Percentiles rank a stretch among this genome's conserved stretches.
These are phyloP conservation scores for Trichosporon sp. DNA, from an alignment of 1,284 basidiomycete genomes.

Conservation along the genomic window DNA sequence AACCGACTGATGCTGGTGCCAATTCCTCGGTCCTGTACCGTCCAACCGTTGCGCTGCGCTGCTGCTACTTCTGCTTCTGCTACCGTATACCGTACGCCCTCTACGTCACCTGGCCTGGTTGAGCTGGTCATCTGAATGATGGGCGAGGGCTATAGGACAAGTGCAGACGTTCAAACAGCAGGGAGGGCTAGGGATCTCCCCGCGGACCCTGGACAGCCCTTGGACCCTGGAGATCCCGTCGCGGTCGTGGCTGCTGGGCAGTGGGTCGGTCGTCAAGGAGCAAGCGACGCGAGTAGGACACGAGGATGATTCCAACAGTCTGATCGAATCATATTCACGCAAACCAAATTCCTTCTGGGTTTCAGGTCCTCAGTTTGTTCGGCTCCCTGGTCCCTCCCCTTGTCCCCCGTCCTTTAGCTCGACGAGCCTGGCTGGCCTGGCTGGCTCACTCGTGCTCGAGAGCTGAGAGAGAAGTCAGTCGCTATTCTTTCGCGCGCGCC, in stretches of 20 bases:
- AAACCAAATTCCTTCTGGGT: constrained; percentile 2
- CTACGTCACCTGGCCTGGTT: too few relatives aligned
- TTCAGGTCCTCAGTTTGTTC: not conserved
- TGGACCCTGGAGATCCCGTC: not conserved
- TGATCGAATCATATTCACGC: not conserved
- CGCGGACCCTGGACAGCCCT: not conserved
- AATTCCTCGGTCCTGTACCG: too few relatives aligned
- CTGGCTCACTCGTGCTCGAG: too few relatives aligned
- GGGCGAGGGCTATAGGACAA: too few relatives aligned
- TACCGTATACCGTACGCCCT: not conserved
- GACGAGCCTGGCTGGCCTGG: not conserved
- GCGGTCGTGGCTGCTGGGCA: not conserved
- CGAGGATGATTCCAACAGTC: not conserved
- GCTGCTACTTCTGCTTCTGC: too few relatives aligned
- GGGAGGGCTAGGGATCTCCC: not conserved
- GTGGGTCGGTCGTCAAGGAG: constrained; percentile 2
- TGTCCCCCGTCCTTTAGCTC: not conserved
- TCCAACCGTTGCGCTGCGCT: too few relatives aligned
- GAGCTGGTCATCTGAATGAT: not conserved
- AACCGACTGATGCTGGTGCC: not conserved
- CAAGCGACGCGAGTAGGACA: not conserved
- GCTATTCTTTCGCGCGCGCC: too few relatives aligned
- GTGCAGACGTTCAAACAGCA: not conserved
- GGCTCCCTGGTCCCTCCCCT: not conserved
- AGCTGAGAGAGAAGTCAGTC: too few relatives aligned